Base-by-base conservation (phyloP, 805 yeast genomes). In the Isabelozyma pseudorhagii region DNA sequence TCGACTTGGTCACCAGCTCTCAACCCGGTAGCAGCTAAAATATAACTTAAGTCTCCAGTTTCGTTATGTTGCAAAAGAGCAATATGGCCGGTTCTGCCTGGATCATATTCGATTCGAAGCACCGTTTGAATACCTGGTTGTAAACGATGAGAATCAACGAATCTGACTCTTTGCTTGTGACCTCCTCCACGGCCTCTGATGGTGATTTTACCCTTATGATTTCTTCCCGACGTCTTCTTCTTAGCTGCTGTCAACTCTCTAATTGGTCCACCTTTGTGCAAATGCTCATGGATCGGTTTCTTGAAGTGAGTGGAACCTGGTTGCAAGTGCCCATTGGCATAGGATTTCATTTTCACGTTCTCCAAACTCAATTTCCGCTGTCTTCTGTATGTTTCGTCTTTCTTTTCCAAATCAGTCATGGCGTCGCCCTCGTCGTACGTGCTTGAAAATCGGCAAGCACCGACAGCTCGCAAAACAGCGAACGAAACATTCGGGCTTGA, bases 181-280 rank as follows among this genome's bases (percentile, higher is more conserved):
- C 98, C 98, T 61, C 99, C 99, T 66, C 98, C 99, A 68, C 96
- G 83, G 68, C 94, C 97, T 65, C 99, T 83, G 44, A 89, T 87
- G 4, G 97, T 90, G 60, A 94, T 89, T 57, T 81, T 80, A 57
- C 99, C 99, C 4, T 87, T 75, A 68, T 87, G 77, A 68, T 93
- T 92, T 74, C 99, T 85, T 55, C 99, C 99, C 47, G 96, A 87
- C 44, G 84, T 82, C 49, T 82, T 80, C 61, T 79, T 80, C 61
- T 81, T 82, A 14, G 91, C 81, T 34, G 78, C 79, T 0, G 99
- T 93, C 62, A 94, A 77, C 42, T 84, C 83, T 63, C 78, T 77
- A 50, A 87, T 71, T 1, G 98, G 97, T 48, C 85, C 77, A 8
- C 97, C 97, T 63, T 85, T 87, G 80, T 88, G 87, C 53, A 94